phyloP scores from a whole-genome alignment of 148 eudicot genomes.

The Rhododendron ferrugineum region DNA sequence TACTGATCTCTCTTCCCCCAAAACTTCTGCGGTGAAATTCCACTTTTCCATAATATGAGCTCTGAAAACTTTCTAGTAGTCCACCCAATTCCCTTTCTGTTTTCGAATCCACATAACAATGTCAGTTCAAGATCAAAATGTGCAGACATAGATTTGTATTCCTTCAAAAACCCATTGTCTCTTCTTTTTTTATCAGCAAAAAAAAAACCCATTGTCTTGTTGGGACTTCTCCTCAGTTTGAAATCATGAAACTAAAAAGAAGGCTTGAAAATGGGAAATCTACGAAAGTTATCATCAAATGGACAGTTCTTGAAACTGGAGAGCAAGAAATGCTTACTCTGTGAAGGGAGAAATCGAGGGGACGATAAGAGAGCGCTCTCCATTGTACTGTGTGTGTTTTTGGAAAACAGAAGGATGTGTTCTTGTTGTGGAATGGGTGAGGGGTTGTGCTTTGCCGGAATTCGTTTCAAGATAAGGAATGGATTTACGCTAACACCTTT shows the following conservation, averaged over 20 bases:
- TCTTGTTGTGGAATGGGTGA: conserved; percentile 6
- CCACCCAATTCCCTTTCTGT: conserved; percentile 51
- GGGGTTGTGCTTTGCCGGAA: conserved; percentile 8
- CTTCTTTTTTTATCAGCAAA: not conserved
- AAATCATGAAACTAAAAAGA: not conserved
- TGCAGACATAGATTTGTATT: not conserved
- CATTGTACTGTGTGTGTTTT: conserved; percentile 28
- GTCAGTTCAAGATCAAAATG: not conserved
- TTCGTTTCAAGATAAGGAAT: not conserved
- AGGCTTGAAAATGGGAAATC: not conserved
- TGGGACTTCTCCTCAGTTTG: not conserved
- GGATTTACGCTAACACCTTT: conserved; percentile 9
- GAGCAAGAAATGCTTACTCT: conserved; percentile 34
- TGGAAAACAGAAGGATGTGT: not conserved
- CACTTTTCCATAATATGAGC: conserved; percentile 46
- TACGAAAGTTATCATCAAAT: not conserved
- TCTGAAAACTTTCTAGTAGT: conserved; percentile 26
- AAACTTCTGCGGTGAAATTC: conserved; percentile 15
- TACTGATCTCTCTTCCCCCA: conserved; percentile 20
- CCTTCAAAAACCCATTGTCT: not conserved
- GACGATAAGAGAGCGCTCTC: conserved; percentile 54
- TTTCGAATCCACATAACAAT: conserved; percentile 12
- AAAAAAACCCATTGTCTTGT: not conserved
- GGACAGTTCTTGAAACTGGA: not conserved
- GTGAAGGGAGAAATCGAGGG: conserved; percentile 36